Percentiles rank a stretch among this genome's conserved stretches.
Conservation (phyloP, 345 rosid genomes). For the Eucalyptus globulus region DNA sequence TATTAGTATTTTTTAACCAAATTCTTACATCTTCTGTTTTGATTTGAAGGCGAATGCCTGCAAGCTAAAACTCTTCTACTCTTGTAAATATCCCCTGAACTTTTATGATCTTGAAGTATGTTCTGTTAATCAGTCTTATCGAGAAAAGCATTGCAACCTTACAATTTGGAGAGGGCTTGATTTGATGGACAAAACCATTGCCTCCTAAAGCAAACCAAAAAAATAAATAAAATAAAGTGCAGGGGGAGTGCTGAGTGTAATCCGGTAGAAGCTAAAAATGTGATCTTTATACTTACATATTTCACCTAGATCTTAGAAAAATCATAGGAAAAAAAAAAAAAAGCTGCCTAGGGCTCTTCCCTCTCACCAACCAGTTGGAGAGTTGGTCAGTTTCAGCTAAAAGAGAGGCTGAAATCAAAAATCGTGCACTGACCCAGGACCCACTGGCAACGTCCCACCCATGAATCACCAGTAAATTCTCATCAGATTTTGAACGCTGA, state of each 20-base stretch:
- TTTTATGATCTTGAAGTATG: neutral
- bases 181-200: neutral
- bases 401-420: neutral
- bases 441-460: neutral
- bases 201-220: neutral
- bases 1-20: neutral
- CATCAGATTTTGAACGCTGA: neutral
- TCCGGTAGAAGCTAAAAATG: neutral
- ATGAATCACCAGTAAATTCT: neutral
- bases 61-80: neutral
- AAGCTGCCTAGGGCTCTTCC: neutral
- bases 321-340: neutral
- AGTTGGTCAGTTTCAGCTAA: neutral
- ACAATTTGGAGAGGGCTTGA: neutral
- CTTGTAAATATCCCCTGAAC: neutral
- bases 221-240: neutral
- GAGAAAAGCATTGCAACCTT: neutral
- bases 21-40: neutral
- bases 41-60: neutral
- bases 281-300: neutral
- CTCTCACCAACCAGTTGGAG: neutral
- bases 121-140: neutral
- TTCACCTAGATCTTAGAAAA: neutral
- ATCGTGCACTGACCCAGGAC: neutral
- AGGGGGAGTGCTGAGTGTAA: neutral